phyloP scores from a whole-genome alignment of 2,329 filamentous ascomycete species.

The Coleophoma eucalyptorum region DNA sequence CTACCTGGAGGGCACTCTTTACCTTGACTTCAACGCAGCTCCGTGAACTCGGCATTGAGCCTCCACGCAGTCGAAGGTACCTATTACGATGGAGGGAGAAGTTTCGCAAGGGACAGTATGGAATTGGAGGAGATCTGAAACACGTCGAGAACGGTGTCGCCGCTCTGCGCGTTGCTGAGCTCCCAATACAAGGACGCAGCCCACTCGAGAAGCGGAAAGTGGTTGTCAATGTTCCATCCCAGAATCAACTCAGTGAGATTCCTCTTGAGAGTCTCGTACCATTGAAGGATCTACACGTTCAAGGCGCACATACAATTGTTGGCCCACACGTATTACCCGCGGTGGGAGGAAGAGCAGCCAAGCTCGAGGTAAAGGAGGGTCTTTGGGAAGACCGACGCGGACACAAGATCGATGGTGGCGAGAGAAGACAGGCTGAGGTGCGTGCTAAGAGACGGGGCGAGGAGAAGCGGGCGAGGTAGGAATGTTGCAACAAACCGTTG shows the following conservation, averaged over 20 bases:
- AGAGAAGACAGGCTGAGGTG: slow-evolving; percentile 82
- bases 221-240: background rate
- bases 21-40: slow-evolving; percentile 73
- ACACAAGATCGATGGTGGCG: slow-evolving; percentile 93
- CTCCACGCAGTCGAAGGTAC: slow-evolving; percentile 76
- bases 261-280: slow-evolving; percentile 52
- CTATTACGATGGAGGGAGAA: slow-evolving; percentile 84
- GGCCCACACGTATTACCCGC: slow-evolving; percentile 72
- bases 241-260: slow-evolving; percentile 43
- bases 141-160: slow-evolving; percentile 59
- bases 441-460: slow-evolving; percentile 83
- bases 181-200: slow-evolving; percentile 17
- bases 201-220: slow-evolving; percentile 7
- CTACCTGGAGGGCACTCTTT: slow-evolving; percentile 89
- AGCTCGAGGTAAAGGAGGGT: slow-evolving; percentile 72
- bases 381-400: slow-evolving; percentile 90
- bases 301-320: slow-evolving; percentile 64
- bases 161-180: slow-evolving; percentile 44
- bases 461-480: slow-evolving; percentile 44
- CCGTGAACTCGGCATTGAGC: slow-evolving; percentile 80
- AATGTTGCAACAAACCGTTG: slow-evolving; percentile 5
- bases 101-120: slow-evolving; percentile 73
- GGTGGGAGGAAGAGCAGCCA: slow-evolving; percentile 60
- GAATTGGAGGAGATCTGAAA: slow-evolving; percentile 77
- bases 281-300: slow-evolving; percentile 63